Evolutionary conservation across 129 eudicot genomes (phyloP), one percentile per base, ranked within the genome.

Genomic region (Logfia minima): DNA sequence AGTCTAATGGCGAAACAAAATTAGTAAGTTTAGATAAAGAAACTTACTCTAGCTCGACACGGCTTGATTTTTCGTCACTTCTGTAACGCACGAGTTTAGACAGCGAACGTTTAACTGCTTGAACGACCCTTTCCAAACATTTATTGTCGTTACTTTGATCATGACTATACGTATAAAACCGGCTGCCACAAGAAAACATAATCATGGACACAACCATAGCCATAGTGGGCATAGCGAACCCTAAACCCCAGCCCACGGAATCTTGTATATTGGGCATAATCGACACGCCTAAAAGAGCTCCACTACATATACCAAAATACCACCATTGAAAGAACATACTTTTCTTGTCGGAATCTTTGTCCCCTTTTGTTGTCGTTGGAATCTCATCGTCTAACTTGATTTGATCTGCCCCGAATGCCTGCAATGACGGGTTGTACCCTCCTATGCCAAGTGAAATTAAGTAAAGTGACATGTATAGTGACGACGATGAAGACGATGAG

Each of bases 391-490:
- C 94, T 0, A 76, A 69, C 29, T 90, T 91, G 14, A 86, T 81
- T 68, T 95, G 99, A 63, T 95, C 99, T 0, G 97, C 99, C 14
- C 89, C 99, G 4, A 95, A 95, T 43, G 97, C 96, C 67, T 95
- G 99, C 66, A 95, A 66, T 0, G 99, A 92, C 2, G 99, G 99
- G 75, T 95, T 95, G 84, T 86, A 95, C 32, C 97, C 99, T 0
- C 92, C 99, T 61, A 83, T 90, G 60, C 99, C 99, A 34, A 95
- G 71, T 0, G 99, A 95, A 63, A 95, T 90, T 70, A 92, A 24
- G 64, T 84, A 92, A 14, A 95, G 97, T 10, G 94, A 92, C 85
- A 71, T 66, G n/a, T 79, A 88, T 18, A 95, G 73, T n/a, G 87
- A 86, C n/a, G 86, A 22, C 3, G 85, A 79, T 4, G 96, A 87